Evolutionary conservation across 2,329 filamentous ascomycete genomes (phyloP), one percentile per base, ranked within the genome.

Genomic region (Helotiales sp.): DNA sequence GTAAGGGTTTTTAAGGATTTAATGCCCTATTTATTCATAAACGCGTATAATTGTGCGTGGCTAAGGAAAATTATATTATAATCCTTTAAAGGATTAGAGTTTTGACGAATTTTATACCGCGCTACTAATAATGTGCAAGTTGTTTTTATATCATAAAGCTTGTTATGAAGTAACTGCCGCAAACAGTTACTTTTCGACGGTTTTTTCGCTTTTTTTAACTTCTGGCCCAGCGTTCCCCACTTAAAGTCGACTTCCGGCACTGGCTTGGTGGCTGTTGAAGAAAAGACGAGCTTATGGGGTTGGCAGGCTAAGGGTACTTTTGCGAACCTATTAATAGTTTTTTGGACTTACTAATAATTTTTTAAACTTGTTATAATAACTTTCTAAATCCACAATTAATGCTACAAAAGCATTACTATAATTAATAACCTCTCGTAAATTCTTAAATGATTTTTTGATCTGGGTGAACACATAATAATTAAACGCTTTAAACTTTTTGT

Each of bases 21-120:
- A 11, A 71, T 63, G 6, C 68, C 68, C 68, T 66, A 73, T 66
- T 70, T 64, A 10, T 73, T 63, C 6, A 64, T 70, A 61, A 71
- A 71, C 17, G 69, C 64, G 43, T 73, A 73, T 37, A 72, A 32
- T 11, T 67, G 54, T 61, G 70, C 68, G 55, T 73, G 71, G 50
- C 60, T 61, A 43, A 72, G 67, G 59, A 70, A 68, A 37, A 71
- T 58, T 45, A 61, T 6, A 47, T 63, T 68, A 54, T 70, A 71
- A 68, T 71, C 55, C 61, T 71, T 68, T 30, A 26, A 34, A 32
- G 63, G 59, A 62, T 61, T 10, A 68, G 59, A 64, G 58, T 70
- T 72, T 40, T 61, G 34, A 67, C 63, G 66, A 65, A 72, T 59
- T 69, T 64, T 47, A 52, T 64, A 72, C 60, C 45, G 64, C 34